Conservation (phyloP, 148 eudicot genomes). For the Mesembryanthemum crystallinum region DNA sequence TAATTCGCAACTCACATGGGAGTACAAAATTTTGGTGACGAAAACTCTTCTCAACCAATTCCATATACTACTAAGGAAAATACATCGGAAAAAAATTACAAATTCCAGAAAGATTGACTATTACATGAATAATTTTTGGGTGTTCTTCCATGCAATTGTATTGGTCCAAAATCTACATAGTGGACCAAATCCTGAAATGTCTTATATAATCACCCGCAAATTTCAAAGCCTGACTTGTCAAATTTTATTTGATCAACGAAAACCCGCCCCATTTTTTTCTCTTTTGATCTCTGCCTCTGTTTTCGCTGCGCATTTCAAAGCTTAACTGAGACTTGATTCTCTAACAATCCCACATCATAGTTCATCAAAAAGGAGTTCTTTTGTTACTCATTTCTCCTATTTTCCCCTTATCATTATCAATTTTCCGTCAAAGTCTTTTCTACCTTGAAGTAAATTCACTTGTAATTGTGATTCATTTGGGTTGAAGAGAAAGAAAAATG, state of each 20-base stretch:
- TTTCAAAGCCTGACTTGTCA: no score
- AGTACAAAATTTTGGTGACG: no score
- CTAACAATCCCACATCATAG: background rate
- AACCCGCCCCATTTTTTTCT: background rate
- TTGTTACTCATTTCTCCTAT: background rate
- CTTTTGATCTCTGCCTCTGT: background rate
- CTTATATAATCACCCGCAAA: no score
- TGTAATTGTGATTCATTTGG: background rate
- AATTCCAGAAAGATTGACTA: no score
- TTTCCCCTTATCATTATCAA: background rate
- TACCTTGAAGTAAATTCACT: background rate
- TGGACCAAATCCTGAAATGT: no score
- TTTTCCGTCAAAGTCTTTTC: background rate
- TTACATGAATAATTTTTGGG: background rate
- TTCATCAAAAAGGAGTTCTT: background rate
- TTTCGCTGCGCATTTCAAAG: background rate
- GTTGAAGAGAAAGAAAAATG: constrained; percentile 21
- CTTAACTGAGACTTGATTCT: background rate
- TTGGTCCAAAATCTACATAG: background rate
- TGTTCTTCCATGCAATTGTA: constrained; percentile 3
- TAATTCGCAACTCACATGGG: no score
- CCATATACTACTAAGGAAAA: no score
- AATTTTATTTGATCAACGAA: background rate
- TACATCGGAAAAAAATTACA: no score
- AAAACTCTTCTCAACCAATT: no score